Base-by-base conservation (phyloP, 2,329 filamentous ascomycete genomes). In the Conoideocrella luteorostrata region DNA sequence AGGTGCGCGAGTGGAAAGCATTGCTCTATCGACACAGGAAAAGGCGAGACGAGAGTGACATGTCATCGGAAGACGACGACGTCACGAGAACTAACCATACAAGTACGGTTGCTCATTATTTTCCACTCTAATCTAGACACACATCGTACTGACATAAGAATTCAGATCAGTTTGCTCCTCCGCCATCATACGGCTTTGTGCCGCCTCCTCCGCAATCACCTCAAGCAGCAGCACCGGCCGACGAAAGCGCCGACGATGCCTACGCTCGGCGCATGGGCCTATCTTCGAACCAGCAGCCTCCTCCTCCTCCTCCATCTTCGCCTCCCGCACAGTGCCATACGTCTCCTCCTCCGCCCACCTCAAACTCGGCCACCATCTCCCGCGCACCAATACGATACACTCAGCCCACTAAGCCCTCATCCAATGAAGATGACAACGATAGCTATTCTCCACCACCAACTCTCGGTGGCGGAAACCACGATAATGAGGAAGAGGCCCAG, bases 1-100 rank as follows among this genome's bases (percentile, higher is more conserved):
- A 94, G 59, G 77, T 89, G 4, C 75, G 79, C 45, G 88, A 94
- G 55, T 96, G 90, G 90, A 94, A 90, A 60, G 79, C 83, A 32
- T 68, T 86, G 29, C 70, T 95, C 12, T 90, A 93, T 61, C 79
- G 80, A 12, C 86, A 89, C 35, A 75, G 74, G 53, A 70, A 46
- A 64, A 56, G 54, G 38, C 78, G 71, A 23, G 64, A 65, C 22
- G 57, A 61, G 23, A 67, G 62, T 40, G 62, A 65, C 41, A 24
- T 57, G 7, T 65, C 59, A 2, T 68, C 70, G 39, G 69, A 73
- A 30, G 63, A 71, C 40, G 63, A 70, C 39, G 59, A 61, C 18
- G 54, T 61, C 7, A 50, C 49, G 10, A 51, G 52, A 20, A 54
- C 50, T 36, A 39, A 50, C 17, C 44, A 49, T 12, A 57, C 58